Base-by-base conservation (phyloP, 2,329 filamentous ascomycete genomes). In the Chlorencoelia australis region DNA sequence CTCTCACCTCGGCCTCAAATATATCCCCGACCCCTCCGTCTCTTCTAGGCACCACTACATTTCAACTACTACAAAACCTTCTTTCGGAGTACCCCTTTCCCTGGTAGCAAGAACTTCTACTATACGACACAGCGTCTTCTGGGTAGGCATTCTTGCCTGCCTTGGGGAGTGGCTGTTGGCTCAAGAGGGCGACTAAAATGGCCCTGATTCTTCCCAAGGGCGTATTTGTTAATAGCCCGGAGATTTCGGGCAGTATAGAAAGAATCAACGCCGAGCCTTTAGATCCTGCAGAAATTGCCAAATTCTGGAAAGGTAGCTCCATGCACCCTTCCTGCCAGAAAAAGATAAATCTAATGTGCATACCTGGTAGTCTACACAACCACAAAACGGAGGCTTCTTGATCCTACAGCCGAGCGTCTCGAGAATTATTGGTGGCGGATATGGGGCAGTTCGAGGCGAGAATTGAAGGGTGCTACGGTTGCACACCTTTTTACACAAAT, bases 371-470 rank as follows among this genome's bases (percentile, higher is more conserved):
- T 75, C 4, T 79, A 77, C 47, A 74, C 73, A 8, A 73, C 66
- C 19, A 78, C 71, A 11, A 69, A 70, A 43, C 69, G 71, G 48
- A 67, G 66, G 46, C 63, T 77, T 20, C 63, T 67, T 41, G 73
- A 79, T 47, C 74, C 74, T n/a, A 78, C 72, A 3, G 72, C 73
- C 18, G 69, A 68, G 40, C 71, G 75, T 13, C 58, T 78, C 14
- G 74, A 79, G 51, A 73, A 77, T 48, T 76, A 77, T 46, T 79
- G 74, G 74, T 78, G 73, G 68, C 73, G 77, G 49, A 71, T 79
- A 36, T 73, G 72, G 66, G 73, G 73, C 21, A 78, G 75, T 41
- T 42, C 44, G 33, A 40, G 40, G 27, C 47, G 68, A 21, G 53
- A 64, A 35, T 60, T 77, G 31, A 68, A 69, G 30, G 74, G 70